Evolutionary conservation across 176 grass and related monocot genomes (phyloP).

Genomic region (Rhynchospora breviuscula): DNA sequence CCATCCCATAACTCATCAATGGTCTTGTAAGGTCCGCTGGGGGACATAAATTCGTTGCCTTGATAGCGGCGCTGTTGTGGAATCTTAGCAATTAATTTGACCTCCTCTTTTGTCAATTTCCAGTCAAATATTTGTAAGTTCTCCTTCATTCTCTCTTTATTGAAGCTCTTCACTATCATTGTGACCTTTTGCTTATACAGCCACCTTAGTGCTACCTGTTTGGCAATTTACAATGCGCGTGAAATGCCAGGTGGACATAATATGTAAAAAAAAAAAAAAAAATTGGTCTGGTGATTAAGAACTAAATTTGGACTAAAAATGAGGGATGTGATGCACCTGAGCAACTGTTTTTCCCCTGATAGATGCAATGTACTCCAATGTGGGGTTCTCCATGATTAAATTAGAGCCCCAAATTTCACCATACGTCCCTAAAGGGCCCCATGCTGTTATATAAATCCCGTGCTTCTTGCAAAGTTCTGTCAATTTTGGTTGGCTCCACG

Average conservation of each 20-base stretch:
- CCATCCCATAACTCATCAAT: slow-evolving; percentile 58
- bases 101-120: slow-evolving; percentile 51
- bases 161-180: slow-evolving; percentile 52
- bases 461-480: slow-evolving; percentile 37
- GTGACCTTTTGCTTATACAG: slow-evolving; percentile 42
- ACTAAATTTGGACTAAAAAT: neutral
- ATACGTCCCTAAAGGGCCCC: slow-evolving; percentile 43
- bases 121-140: slow-evolving; percentile 75
- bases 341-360: slow-evolving; percentile 51
- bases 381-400: slow-evolving; percentile 52
- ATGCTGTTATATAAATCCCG: slow-evolving; percentile 50
- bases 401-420: slow-evolving; percentile 36
- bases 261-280: neutral
- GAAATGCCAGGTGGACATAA: neutral
- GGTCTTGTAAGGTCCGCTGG: slow-evolving; percentile 45
- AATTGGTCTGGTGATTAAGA: no score
- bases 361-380: slow-evolving; percentile 31
- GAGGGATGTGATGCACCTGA: slow-evolving; percentile 29
- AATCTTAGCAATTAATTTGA: slow-evolving; percentile 27
- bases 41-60: slow-evolving; percentile 32
- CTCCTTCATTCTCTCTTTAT: slow-evolving; percentile 45
- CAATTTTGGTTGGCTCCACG: slow-evolving; percentile 59
- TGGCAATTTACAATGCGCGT: neutral
- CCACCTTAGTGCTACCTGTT: slow-evolving; percentile 62
- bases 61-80: slow-evolving; percentile 29